These are phyloP conservation scores for Rubroshorea leprosula DNA, from an alignment of 345 rosid genomes.

Conservation along the genomic window DNA sequence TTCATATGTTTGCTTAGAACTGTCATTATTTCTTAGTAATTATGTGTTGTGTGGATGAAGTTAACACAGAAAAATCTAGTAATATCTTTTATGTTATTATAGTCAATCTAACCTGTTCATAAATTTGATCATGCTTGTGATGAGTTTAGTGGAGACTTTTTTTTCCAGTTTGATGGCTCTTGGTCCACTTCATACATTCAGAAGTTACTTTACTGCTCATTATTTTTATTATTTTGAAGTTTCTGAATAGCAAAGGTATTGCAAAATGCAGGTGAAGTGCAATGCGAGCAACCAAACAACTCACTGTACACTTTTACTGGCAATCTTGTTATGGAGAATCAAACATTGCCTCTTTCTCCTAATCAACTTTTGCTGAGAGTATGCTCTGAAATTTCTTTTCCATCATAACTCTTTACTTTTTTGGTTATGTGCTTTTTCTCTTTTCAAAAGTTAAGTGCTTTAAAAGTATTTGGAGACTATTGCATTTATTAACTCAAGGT, in stretches of 20 bases:
- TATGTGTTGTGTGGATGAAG: too few relatives aligned
- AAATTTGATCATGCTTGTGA: too few relatives aligned
- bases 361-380: slow-evolving; percentile 92
- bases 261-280: slow-evolving; percentile 81
- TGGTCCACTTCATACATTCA: background rate
- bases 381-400: slow-evolving; percentile 26
- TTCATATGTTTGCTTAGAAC: too few relatives aligned
- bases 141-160: background rate
- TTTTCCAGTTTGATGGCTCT: background rate
- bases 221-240: background rate
- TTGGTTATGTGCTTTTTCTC: background rate
- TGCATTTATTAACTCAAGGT: slow-evolving; percentile 5
- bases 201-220: background rate
- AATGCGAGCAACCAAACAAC: slow-evolving; percentile 98
- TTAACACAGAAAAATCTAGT: too few relatives aligned
- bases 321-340: slow-evolving; percentile 82
- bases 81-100: too few relatives aligned
- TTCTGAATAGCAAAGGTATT: slow-evolving; percentile 12
- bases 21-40: background rate
- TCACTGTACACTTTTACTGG: slow-evolving; percentile 98
- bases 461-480: background rate
- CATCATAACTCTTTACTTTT: slow-evolving; percentile 9
- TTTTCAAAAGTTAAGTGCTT: background rate
- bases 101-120: too few relatives aligned
- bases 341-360: slow-evolving; percentile 87